Conservation (phyloP, 2,329 filamentous ascomycete genomes). For the Dendrostoma leiphaemia region DNA sequence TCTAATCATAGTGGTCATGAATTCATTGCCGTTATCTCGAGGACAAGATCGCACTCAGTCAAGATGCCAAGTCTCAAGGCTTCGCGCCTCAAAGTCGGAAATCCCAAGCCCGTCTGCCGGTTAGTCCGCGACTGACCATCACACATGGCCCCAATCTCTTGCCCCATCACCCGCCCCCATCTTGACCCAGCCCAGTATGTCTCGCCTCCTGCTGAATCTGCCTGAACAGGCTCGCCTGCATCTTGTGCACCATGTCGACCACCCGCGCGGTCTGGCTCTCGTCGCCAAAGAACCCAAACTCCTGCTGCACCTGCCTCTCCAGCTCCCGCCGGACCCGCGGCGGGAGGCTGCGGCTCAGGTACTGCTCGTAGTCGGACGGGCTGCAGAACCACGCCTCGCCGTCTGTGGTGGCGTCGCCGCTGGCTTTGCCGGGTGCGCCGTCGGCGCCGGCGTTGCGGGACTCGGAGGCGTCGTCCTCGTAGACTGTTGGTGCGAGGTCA, state of each 20-base stretch:
- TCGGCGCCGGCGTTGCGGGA: not conserved
- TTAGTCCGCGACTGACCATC: not conserved
- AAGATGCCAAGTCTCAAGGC: too few relatives aligned
- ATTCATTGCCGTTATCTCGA: too few relatives aligned
- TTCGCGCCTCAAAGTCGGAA: too few relatives aligned
- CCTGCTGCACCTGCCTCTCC: constrained; percentile 16
- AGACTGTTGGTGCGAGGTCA: constrained; percentile 1
- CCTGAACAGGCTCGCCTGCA: constrained; percentile 18
- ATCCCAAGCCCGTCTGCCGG: not conserved
- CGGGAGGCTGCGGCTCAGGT: constrained; percentile 15
- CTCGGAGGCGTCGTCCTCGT: constrained; percentile 11
- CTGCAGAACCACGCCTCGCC: constrained; percentile 13
- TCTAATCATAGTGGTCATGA: too few relatives aligned
- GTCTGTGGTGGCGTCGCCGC: not conserved
- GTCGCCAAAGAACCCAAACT: constrained; percentile 19
- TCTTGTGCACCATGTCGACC: constrained; percentile 18
- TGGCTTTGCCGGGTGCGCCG: not conserved
- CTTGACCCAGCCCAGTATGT: not conserved
- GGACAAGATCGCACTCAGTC: too few relatives aligned
- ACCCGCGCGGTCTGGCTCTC: constrained; percentile 14
- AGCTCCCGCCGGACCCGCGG: constrained; percentile 17
- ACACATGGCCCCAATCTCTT: not conserved
- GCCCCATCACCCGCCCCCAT: not conserved
- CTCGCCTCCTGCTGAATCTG: constrained; percentile 7
- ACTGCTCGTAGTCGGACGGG: constrained; percentile 17